phyloP scores from a whole-genome alignment of 495 filamentous ascomycete genomes.

The Neurospora sp. region DNA sequence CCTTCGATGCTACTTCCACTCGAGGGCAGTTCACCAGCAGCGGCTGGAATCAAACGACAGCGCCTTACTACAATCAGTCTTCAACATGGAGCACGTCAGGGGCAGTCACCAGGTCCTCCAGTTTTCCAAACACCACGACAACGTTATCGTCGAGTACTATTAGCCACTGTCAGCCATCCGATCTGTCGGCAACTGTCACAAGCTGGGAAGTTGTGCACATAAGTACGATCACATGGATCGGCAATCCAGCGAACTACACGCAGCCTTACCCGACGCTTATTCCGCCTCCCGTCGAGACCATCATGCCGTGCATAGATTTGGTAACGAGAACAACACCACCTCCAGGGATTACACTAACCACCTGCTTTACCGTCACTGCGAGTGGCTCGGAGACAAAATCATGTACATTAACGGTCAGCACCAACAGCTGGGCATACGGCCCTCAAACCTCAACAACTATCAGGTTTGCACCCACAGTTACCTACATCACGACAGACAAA shows the following conservation, averaged over 20 bases:
- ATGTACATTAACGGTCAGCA: constrained; percentile 13
- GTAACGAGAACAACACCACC: constrained; percentile 7
- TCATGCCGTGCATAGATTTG: constrained; percentile 21
- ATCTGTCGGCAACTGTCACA: constrained; percentile 6
- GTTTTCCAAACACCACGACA: not conserved
- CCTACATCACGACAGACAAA: constrained; percentile 37
- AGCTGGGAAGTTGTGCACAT: constrained; percentile 34
- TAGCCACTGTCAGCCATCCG: constrained; percentile 12
- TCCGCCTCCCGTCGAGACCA: constrained; percentile 21
- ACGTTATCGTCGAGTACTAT: not conserved
- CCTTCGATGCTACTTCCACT: not conserved
- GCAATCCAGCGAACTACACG: constrained; percentile 32
- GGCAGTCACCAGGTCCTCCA: not conserved
- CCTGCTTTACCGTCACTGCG: constrained; percentile 16
- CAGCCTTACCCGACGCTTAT: constrained; percentile 29
- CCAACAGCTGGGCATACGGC: constrained; percentile 12
- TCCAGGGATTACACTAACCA: constrained; percentile 25
- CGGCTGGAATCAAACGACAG: not conserved
- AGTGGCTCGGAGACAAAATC: constrained; percentile 15
- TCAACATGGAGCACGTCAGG: not conserved
- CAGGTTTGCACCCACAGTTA: constrained; percentile 16
- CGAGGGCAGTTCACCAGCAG: not conserved
- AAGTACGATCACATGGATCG: constrained; percentile 34
- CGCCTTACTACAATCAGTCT: constrained; percentile 5
- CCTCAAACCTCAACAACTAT: constrained; percentile 1